Evolutionary conservation across 768 basidiomycete species (phyloP).

Genomic region (Vararia minispora): DNA sequence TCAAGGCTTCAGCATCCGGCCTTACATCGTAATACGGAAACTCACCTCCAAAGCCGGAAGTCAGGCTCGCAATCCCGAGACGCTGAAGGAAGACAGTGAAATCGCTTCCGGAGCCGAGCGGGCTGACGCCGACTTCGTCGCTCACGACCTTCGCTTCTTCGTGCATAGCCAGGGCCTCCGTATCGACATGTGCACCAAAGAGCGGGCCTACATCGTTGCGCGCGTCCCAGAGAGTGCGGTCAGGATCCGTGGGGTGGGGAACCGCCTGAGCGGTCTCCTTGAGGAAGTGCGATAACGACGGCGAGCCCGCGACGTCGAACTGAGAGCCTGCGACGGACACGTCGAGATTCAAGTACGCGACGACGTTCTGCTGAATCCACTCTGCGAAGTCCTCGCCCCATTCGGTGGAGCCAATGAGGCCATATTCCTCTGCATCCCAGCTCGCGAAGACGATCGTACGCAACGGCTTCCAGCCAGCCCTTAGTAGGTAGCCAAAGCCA

Average conservation of each 20-base stretch:
- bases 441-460: constrained; percentile 66
- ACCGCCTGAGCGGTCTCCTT: constrained; percentile 56
- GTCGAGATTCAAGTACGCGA: constrained; percentile 82
- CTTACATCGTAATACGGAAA: constrained; percentile 27
- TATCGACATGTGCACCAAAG: constrained; percentile 32
- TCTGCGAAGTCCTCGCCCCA: constrained; percentile 87
- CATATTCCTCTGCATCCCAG: constrained; percentile 76
- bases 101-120: constrained; percentile 84
- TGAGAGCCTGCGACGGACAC: constrained; percentile 51
- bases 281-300: constrained; percentile 73
- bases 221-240: constrained; percentile 74
- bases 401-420: constrained; percentile 80
- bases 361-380: constrained; percentile 72
- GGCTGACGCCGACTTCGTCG: constrained; percentile 31
- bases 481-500: constrained; percentile 57
- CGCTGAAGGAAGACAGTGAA: constrained; percentile 88
- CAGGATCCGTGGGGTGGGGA: constrained; percentile 56
- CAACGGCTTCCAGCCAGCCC: constrained; percentile 75
- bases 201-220: constrained; percentile 44
- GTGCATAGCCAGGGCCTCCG: constrained; percentile 31
- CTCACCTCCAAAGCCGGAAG: constrained; percentile 13
- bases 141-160: constrained; percentile 23
- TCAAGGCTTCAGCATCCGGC: constrained; percentile 24
- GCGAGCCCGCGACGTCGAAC: constrained; percentile 53
- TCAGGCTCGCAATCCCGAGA: constrained; percentile 36